Base-by-base conservation (phyloP, 2,329 filamentous ascomycete species). In the Alternaria metachromatica region DNA sequence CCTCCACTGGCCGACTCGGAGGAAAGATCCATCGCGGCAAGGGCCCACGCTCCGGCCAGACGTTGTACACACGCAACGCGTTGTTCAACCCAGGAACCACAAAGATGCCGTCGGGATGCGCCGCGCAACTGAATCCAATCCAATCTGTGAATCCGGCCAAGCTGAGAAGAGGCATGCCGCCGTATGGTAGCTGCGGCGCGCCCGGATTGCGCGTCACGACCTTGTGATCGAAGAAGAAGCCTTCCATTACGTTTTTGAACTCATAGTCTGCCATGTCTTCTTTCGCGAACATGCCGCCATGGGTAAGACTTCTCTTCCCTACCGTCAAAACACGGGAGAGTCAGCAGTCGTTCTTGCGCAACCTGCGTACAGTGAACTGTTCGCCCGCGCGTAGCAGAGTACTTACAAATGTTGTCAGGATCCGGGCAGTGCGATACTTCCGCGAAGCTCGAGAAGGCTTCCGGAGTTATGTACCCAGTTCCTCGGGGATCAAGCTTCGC, bases 161-260 rank as follows among this genome's bases (percentile, higher is more conserved):
- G 43, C 55, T 57, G 13, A 57, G 55, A 2, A 57, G 55, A 25
- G 55, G 55, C 55, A 57, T 57, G 2, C 55, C 55, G 13, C 55
- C 43, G 25, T 57, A 57, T 48, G 43, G 55, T 7, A 57, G 25
- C 26, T 57, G 55, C 15, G 11, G 10, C 11, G 55, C 43, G 26
- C n/a, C 13, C 15, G 43, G 55, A 15, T 26, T 57, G 43, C 55
- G 55, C 43, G 46, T 43, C 25, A 48, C 55, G 13, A 57, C 43
- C 43, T 57, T 57, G 43, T 57, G 43, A 3, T 57, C 55, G 43
- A 57, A 57, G 41, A 33, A 48, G 55, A 57, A 57, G 41, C 55
- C 55, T 18, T 56, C 54, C 8, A 56, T 46, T n/a, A 43, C 54
- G 15, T 43, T 43, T 3, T 56, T 56, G 43, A 56, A 26, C 43